Evolutionary conservation across 2,329 filamentous ascomycete genomes (phyloP).

Genomic region (Blumeria hordei): DNA sequence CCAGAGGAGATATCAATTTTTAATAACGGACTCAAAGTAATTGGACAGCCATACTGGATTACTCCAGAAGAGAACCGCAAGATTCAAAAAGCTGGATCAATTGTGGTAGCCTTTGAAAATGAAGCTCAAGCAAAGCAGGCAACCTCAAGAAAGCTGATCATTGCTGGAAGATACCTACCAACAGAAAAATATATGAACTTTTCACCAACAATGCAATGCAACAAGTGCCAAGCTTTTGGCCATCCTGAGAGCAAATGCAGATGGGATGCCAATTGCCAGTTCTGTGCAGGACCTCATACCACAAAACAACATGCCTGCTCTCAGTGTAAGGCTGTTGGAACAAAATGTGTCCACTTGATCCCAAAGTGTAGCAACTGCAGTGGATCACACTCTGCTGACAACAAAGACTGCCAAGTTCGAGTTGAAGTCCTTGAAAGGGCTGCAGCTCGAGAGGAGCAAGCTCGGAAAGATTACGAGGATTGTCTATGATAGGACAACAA

Average conservation of each 20-base stretch:
- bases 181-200: not conserved
- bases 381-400: not conserved
- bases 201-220: not conserved
- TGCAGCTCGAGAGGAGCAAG: not conserved
- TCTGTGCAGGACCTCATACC: not conserved
- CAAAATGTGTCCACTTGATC: not conserved
- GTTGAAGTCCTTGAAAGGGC: not conserved
- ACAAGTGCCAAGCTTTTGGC: no score
- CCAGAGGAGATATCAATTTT: not conserved
- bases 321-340: not conserved
- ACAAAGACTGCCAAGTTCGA: not conserved
- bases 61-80: not conserved
- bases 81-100: not conserved
- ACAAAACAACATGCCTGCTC: not conserved
- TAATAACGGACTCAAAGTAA: not conserved
- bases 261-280: not conserved
- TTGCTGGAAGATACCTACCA: not conserved
- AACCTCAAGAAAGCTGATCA: not conserved
- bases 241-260: no score
- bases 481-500: not conserved
- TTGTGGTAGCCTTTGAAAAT: not conserved
- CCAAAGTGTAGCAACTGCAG: not conserved
- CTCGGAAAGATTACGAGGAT: not conserved
- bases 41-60: not conserved
- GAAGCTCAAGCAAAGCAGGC: not conserved